Percentiles rank a stretch among this genome's conserved stretches.
These are phyloP conservation scores for Lichtheimia ornata DNA, from an alignment of 371 early-diverging fungal species.

Conservation along the genomic window DNA sequence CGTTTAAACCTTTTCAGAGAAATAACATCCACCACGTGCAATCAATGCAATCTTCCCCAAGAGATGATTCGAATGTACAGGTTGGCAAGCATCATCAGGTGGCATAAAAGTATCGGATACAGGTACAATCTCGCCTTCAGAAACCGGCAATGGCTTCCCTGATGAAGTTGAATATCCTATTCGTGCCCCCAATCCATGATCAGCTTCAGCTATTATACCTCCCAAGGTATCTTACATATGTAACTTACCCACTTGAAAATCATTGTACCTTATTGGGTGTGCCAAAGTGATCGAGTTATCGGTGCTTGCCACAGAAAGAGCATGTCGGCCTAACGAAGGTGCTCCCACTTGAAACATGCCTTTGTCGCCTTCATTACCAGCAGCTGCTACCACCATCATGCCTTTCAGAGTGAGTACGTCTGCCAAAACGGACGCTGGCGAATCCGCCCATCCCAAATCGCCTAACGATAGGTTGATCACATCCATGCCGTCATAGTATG, in stretches of 20 bases:
- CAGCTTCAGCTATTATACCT: background rate
- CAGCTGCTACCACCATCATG: conserved; percentile 51
- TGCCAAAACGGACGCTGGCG: conserved; percentile 39
- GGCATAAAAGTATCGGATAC: conserved; percentile 20
- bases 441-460: conserved; percentile 49
- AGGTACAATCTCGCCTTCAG: conserved; percentile 20
- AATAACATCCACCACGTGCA: conserved; percentile 61
- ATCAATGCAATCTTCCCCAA: conserved; percentile 58
- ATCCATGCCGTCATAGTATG: conserved; percentile 70
- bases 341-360: conserved; percentile 65
- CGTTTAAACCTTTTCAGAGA: conserved; percentile 35
- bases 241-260: conserved; percentile 22
- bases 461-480: conserved; percentile 44
- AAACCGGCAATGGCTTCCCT: conserved; percentile 20
- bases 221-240: background rate
- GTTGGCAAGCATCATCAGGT: conserved; percentile 52
- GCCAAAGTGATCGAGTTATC: conserved; percentile 53
- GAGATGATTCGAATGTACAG: conserved; percentile 24
- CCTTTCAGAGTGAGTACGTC: conserved; percentile 37
- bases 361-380: conserved; percentile 71
- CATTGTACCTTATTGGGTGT: conserved; percentile 24
- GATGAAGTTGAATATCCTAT: conserved; percentile 32
- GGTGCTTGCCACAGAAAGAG: conserved; percentile 75
- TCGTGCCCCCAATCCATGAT: background rate
- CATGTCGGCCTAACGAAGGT: conserved; percentile 65